Base-by-base conservation (phyloP, 495 filamentous ascomycete species). In the Talaromyces ruber region DNA sequence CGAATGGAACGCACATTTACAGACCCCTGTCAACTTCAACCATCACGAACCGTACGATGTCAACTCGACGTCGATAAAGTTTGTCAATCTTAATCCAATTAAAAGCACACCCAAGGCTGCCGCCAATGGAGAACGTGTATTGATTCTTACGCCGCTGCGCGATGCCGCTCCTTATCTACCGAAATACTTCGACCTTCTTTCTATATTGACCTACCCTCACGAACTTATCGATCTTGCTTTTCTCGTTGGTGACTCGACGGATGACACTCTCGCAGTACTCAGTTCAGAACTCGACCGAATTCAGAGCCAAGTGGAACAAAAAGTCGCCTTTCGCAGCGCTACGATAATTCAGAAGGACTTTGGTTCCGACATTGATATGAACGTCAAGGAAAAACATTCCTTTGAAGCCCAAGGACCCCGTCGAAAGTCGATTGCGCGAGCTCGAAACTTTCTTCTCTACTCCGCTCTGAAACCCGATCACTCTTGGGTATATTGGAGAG, bases 401-500 rank as follows among this genome's bases (percentile, higher is more conserved):
- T 98, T 93, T 65, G 86, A 81, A 57, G 93, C 91, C 43, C 94
- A 98, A 72, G 94, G 86, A 5, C 93, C 92, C 24, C 86, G 94
- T 62, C 84, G 94, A 64, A 98, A 93, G 75, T 85, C 90, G 39
- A 92, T 98, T 81, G 94, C 87, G 56, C 82, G 82, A 62, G 95
- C 95, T 16, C 83, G 94, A 59, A 98, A 98, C 72, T 98, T 96
- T 72, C 81, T 98, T 24, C 85, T 98, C 11, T 84, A 85, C 55
- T 82, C 91, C 0, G 87, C 94, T 25, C 72, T 98, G 65, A 95
- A 93, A 78, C 82, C 92, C 2, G 90, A 97, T 61, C 94, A 98
- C 72, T 93, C 90, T 7, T 98, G 94, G 94, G 95, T 98, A 25
- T 98, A 97, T 73, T 98, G 94, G 94, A 86, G 95, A 61, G 94